Conservation (phyloP, 345 rosid species). For the Murraya paniculata region DNA sequence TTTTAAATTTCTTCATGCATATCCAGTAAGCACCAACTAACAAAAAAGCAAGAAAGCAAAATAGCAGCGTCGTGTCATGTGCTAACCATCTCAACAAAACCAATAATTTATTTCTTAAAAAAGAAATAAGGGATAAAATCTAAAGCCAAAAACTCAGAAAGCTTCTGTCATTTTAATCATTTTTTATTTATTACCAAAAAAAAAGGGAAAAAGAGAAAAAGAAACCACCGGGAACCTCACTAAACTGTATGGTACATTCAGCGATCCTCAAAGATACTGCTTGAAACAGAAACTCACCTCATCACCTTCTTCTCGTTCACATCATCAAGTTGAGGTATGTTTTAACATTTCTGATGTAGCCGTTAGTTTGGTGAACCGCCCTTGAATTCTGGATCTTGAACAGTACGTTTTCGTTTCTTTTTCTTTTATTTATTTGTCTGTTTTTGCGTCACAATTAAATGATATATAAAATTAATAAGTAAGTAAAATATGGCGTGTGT, state of each 20-base stretch:
- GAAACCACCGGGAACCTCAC: neutral
- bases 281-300: neutral
- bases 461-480: neutral
- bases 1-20: neutral
- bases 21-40: neutral
- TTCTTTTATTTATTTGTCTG: no score
- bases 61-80: neutral
- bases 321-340: neutral
- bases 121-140: neutral
- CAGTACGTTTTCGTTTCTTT: neutral
- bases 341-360: neutral
- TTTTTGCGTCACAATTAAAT: no score
- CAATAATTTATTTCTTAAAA: neutral
- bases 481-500: neutral
- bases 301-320: neutral
- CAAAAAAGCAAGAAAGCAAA: rapidly evolving
- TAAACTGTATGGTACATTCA: neutral
- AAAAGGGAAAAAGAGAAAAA: neutral
- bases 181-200: neutral
- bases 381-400: neutral
- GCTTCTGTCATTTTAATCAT: neutral
- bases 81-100: neutral
- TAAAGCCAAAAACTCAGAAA: neutral
- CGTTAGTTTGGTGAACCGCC: neutral
- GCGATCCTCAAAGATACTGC: neutral